Conservation (phyloP, 352 stramenopile genomes). For the Paralagenidium karlingii region DNA sequence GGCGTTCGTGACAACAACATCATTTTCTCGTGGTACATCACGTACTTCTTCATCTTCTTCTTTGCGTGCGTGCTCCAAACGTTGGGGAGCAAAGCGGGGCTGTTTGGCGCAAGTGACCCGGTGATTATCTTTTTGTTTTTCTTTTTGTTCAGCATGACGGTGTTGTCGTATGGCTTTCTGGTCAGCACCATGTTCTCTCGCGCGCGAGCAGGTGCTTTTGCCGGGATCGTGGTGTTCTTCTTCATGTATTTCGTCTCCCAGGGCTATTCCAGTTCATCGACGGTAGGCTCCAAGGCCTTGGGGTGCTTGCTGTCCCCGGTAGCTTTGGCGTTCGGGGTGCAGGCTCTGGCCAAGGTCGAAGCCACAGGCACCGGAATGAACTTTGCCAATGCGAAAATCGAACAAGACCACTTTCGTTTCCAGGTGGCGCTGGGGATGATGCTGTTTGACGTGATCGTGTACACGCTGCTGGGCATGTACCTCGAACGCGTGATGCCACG, state of each 20-base stretch:
- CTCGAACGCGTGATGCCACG: conserved; percentile 88
- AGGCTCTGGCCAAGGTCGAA: conserved; percentile 44
- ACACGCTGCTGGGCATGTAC: conserved; percentile 85
- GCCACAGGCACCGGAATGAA: conserved; percentile 23
- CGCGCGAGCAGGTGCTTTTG: conserved; percentile 49
- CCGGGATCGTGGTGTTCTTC: conserved; percentile 79
- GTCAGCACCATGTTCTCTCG: conserved; percentile 77
- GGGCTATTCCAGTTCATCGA: conserved; percentile 18
- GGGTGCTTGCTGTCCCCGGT: conserved; percentile 52
- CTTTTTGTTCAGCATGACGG: conserved; percentile 49
- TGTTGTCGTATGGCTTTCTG: conserved; percentile 54
- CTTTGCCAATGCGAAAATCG: conserved; percentile 18
- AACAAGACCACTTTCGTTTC: conserved; percentile 60
- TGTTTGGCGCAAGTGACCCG: conserved; percentile 32
- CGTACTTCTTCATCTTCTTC: conserved; percentile 71
- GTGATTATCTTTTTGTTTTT: conserved; percentile 56
- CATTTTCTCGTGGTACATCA: conserved; percentile 67
- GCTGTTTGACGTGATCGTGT: conserved; percentile 77
- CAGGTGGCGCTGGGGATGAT: conserved; percentile 57
- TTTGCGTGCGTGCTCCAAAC: conserved; percentile 49
- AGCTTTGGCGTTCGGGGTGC: conserved; percentile 47
- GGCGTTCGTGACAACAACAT: conserved; percentile 71
- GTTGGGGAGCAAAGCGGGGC: conserved; percentile 22
- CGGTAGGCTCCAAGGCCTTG: conserved; percentile 23
- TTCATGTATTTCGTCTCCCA: conserved; percentile 76